Evolutionary conservation across 2,329 filamentous ascomycete genomes (phyloP).

Genomic region (Paracamarosporium sp.): DNA sequence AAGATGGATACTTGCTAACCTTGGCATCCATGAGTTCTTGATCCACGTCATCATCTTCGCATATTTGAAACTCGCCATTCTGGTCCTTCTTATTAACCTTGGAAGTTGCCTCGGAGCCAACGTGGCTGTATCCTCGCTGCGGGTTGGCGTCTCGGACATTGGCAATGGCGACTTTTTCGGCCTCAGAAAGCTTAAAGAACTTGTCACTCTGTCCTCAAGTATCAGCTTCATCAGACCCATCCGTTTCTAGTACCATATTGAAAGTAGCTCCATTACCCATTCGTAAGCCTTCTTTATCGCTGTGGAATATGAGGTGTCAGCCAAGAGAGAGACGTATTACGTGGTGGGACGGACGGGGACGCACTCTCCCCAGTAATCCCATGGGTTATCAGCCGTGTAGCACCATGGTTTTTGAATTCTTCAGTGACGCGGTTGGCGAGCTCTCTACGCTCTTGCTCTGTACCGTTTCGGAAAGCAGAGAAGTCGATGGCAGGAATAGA

Average conservation of each 20-base stretch:
- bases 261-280: not conserved
- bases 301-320: not conserved
- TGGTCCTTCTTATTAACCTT: slow-evolving; percentile 9
- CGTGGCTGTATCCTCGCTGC: slow-evolving; percentile 15
- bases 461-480: slow-evolving; percentile 3
- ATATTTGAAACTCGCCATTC: slow-evolving; percentile 3
- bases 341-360: not conserved
- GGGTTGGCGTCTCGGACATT: slow-evolving; percentile 13
- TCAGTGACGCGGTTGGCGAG: not conserved
- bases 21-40: slow-evolving; percentile 6
- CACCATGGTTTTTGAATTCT: slow-evolving; percentile 7
- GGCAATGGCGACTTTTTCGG: slow-evolving; percentile 9
- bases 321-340: not conserved
- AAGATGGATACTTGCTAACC: not conserved
- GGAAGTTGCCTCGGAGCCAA: slow-evolving; percentile 10
- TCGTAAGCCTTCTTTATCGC: not conserved
- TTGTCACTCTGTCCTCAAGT: slow-evolving; percentile 6
- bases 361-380: slow-evolving; percentile 2
- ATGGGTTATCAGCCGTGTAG: not conserved
- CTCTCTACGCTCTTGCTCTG: not conserved
- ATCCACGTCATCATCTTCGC: slow-evolving; percentile 11
- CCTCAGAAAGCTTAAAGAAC: slow-evolving; percentile 15
- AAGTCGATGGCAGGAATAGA: slow-evolving; percentile 5
- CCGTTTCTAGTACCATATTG: not conserved
- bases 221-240: not conserved